Percentiles rank a stretch among this genome's conserved stretches.
phyloP scores from a whole-genome alignment of 306 rosid species.

The Abrus precatorius region DNA sequence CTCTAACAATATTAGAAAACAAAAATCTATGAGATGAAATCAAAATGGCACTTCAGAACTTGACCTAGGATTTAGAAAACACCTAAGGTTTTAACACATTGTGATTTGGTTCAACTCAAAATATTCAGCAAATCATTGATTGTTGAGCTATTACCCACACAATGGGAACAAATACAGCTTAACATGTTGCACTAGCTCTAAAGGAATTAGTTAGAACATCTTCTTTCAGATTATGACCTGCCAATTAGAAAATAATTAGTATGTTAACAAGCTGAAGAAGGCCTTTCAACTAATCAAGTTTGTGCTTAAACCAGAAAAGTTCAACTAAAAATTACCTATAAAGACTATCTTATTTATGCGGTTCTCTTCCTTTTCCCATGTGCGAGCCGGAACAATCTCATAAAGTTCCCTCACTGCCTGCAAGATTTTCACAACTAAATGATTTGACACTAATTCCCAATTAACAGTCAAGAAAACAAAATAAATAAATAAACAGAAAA shows the following conservation, averaged over 20 bases:
- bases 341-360: constrained; percentile 84
- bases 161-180: constrained; percentile 19
- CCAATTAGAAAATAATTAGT: constrained; percentile 30
- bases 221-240: constrained; percentile 67
- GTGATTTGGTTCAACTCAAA: constrained; percentile 29
- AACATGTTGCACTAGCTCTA: constrained; percentile 46
- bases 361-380: constrained; percentile 76
- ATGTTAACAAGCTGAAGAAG: constrained; percentile 16
- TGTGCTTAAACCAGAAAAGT: constrained; percentile 5
- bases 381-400: constrained; percentile 90
- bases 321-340: constrained; percentile 62
- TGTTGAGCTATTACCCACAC: constrained; percentile 24
- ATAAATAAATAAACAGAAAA: neutral
- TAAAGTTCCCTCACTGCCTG: constrained; percentile 94
- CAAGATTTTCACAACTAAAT: constrained; percentile 38
- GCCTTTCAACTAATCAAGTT: constrained; percentile 12
- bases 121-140: constrained; percentile 12
- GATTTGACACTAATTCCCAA: neutral
- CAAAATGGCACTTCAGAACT: neutral
- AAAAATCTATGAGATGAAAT: neutral
- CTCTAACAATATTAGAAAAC: neutral
- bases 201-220: constrained; percentile 56
- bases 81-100: neutral
- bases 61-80: neutral
- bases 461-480: neutral